These are phyloP conservation scores for Orbilia brochopaga DNA, from an alignment of 2,329 filamentous ascomycete genomes.

Conservation along the genomic window DNA sequence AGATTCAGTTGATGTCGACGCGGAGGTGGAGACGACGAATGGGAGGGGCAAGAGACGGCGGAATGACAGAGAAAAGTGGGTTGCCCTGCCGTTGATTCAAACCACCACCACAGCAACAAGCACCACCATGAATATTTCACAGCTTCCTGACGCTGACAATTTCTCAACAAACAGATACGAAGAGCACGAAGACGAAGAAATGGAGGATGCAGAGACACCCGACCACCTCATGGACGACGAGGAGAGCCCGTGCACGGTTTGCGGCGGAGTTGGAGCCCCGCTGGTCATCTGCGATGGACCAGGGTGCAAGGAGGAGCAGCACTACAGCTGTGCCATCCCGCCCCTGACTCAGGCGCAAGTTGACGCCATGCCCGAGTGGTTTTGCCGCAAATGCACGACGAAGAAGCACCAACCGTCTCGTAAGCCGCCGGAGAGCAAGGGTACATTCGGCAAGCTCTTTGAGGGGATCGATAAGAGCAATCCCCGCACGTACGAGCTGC, in stretches of 20 bases:
- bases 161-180: neutral
- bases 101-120: neutral
- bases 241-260: conserved; percentile 86
- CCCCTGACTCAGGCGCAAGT: conserved; percentile 66
- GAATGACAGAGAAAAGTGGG: neutral
- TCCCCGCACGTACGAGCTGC: conserved; percentile 74
- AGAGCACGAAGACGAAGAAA: conserved; percentile 25
- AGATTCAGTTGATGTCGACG: neutral
- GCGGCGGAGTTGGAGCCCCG: conserved; percentile 75
- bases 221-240: conserved; percentile 66
- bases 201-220: conserved; percentile 17
- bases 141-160: neutral
- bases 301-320: conserved; percentile 84
- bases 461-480: conserved; percentile 71
- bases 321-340: conserved; percentile 85
- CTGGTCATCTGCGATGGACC: conserved; percentile 82
- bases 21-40: neutral
- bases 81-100: neutral
- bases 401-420: conserved; percentile 60
- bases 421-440: conserved; percentile 59
- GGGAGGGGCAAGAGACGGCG: neutral
- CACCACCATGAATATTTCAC: neutral
- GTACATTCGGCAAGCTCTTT: conserved; percentile 69
- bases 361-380: conserved; percentile 76
- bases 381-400: conserved; percentile 74